Evolutionary conservation across 148 eudicot genomes (phyloP), one percentile per base, ranked within the genome.

Genomic region (Camellia granthamiana): DNA sequence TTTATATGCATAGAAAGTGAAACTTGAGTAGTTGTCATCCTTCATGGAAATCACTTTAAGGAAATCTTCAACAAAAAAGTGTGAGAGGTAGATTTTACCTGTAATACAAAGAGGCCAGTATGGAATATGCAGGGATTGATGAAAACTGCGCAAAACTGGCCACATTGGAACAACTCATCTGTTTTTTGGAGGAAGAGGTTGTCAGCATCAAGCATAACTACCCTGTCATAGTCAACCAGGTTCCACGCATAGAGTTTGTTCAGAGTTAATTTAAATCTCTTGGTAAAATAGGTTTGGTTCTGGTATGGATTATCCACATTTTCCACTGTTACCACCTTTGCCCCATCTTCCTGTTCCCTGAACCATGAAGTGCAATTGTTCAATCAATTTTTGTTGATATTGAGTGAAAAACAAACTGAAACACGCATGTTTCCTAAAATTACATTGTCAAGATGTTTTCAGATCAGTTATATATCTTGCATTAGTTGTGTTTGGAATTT

Each of bases 61-160:
- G 19, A 46, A 76, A 64, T 19, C 16, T 19, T 14, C 51, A 52
- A 46, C 2, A 1, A 49, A 19, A 49, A 49, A 49, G 52, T 4
- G 52, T 49, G 52, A 2, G 52, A 49, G 52, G 52, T 49, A 49
- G 52, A 23, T 41, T 62, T 59, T 83, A 92, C 98, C 98, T 94
- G 86, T 77, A 95, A 83, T 55, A 97, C 99, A 63, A 97, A 97
- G 80, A 94, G 95, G 46, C 99, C 98, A 10, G 99, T 97, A 84
- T 97, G 99, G 84, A 97, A 97, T 77, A 97, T 94, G 87, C 98
- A 97, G 15, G 99, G 99, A 72, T 97, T 97, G 87, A 97, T 97
- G 85, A 97, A 97, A 75, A 85, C 97, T 0, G 98, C 99, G 84
- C 99, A 97, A 30, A 97, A 97, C 60, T 91, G 88, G 46, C 99